Evolutionary conservation across 2,329 filamentous ascomycete species (phyloP), one percentile per base, ranked within the genome.

Genomic region (Penicillium brevicompactum): DNA sequence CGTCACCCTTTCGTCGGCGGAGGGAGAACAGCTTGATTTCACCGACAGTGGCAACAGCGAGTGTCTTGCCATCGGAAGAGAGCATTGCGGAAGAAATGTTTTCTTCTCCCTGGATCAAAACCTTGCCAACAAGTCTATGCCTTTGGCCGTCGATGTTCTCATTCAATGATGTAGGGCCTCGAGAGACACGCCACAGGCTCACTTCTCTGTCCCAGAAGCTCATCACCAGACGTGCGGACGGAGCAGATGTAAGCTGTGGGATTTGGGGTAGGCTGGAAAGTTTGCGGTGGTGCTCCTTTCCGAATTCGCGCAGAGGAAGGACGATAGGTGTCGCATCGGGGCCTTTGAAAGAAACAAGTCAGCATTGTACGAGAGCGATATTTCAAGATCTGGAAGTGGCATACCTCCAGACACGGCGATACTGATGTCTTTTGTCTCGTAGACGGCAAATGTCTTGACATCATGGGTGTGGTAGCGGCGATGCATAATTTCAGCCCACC

Each of bases 171-270:
- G 85, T 58, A 80, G 70, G 57, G 66, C 70, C 64, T 70, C 76
- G 63, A 32, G 72, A 70, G 21, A 89, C 76, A 40, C 80, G 84
- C 92, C 92, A 99, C 57, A 99, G 84, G 63, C 89, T 87, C 46
- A 97, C 81, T 70, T 95, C 90, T 53, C 89, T 84, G 61, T 93
- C 90, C 91, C 92, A 97, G 90, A 92, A 97, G 71, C 90, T 91
- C 67, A 94, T 84, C 24, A 99, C 77, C 21, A 97, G 78, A 46
- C 94, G 85, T 42, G 87, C 87, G 41, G 83, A 83, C 1, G 87
- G 80, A 3, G 92, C 89, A 62, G 90, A 92, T 34, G 84, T 79
- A 7, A 97, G 73, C 2, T 89, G 87, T 1, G 90, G 83, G 48
- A 84, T 80, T 68, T 96, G 92, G 2, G 94, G 93, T 13, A 99